Conservation (phyloP, 192 early-diverging fungal genomes). For the Coemansia sp. region DNA sequence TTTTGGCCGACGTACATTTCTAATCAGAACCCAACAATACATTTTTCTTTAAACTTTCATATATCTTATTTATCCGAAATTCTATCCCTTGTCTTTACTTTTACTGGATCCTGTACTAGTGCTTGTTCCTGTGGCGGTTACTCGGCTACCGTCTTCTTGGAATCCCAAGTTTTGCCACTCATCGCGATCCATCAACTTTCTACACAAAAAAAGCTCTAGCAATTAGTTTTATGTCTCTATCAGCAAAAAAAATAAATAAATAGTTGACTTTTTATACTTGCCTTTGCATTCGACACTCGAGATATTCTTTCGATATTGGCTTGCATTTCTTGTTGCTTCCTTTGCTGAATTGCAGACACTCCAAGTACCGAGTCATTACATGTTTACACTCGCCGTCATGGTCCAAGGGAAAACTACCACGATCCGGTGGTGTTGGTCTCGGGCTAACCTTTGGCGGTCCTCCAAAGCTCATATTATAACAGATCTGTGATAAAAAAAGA, state of each 20-base stretch:
- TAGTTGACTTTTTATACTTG: slow-evolving; percentile 12
- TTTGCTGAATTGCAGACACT: slow-evolving; percentile 74
- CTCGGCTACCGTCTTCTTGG: slow-evolving; percentile 22
- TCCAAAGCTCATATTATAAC: slow-evolving; percentile 70
- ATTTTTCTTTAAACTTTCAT: neutral
- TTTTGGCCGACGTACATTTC: slow-evolving; percentile 48
- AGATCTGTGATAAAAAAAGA: neutral
- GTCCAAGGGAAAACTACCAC: slow-evolving; percentile 92
- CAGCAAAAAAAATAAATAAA: neutral
- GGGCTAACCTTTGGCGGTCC: slow-evolving; percentile 69
- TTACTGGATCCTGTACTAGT: neutral
- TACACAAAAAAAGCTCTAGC: slow-evolving; percentile 6
- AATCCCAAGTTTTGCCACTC: slow-evolving; percentile 59
- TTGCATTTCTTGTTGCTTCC: slow-evolving; percentile 76
- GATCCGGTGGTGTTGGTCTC: slow-evolving; percentile 75
- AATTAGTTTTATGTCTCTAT: neutral
- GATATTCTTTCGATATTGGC: slow-evolving; percentile 74
- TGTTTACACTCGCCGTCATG: slow-evolving; percentile 83
- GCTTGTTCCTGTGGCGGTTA: neutral
- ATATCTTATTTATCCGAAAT: neutral
- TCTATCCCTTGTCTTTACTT: neutral
- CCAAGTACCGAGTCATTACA: slow-evolving; percentile 80
- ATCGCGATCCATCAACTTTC: slow-evolving; percentile 56
- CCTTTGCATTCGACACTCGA: slow-evolving; percentile 92
- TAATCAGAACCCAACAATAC: slow-evolving; percentile 9